These are phyloP conservation scores for Malus sieversii DNA, from an alignment of 306 rosid species.

Conservation along the genomic window DNA sequence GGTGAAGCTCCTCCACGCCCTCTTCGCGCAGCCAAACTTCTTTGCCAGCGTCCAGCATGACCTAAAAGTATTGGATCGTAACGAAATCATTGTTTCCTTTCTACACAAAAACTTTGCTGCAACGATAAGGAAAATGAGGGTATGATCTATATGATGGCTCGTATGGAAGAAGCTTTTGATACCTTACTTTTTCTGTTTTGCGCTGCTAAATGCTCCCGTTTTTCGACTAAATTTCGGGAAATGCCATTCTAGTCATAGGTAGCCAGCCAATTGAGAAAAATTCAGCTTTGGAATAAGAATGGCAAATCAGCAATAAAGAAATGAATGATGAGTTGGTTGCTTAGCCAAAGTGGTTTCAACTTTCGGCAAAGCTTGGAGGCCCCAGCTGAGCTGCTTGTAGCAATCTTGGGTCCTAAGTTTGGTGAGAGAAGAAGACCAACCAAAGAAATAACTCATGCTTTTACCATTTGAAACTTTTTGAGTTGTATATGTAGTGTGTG, in stretches of 20 bases:
- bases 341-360: conserved; percentile 11
- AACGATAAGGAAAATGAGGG: not conserved
- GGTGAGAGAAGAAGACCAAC: conserved; percentile 19
- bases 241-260: not conserved
- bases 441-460: not conserved
- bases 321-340: conserved; percentile 5
- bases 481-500: conserved; percentile 14
- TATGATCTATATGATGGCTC: not conserved
- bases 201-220: not conserved
- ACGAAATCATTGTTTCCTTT: not conserved
- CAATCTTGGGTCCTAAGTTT: conserved; percentile 54
- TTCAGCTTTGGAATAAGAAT: not conserved
- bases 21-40: conserved; percentile 54
- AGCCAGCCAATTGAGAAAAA: not conserved
- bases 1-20: conserved; percentile 51
- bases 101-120: not conserved
- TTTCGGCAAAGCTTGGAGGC: conserved; percentile 41
- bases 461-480: not conserved
- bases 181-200: not conserved
- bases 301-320: not conserved
- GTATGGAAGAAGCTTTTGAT: not conserved
- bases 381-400: conserved; percentile 14
- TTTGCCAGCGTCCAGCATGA: conserved; percentile 32
- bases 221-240: not conserved
- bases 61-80: conserved; percentile 12